Base-by-base conservation (phyloP, 78 protist species). In the Tieghemostelium lacteum region DNA sequence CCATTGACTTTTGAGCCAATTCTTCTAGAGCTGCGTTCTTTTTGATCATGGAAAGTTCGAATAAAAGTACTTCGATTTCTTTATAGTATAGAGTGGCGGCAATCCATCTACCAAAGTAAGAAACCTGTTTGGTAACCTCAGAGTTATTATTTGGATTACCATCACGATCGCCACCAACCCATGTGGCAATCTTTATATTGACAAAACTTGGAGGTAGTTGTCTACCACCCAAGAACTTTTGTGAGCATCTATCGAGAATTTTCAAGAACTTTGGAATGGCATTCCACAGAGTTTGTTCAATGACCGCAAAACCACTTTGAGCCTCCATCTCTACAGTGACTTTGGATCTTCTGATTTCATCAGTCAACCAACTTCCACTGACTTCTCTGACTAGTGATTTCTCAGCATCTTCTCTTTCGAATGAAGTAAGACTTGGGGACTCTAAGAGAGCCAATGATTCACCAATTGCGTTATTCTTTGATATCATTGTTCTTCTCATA, bases 151-250 rank as follows among this genome's bases (percentile, higher is more conserved):
- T n/a, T n/a, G n/a, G n/a, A n/a, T n/a, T n/a, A n/a, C 97, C 97
- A 78, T 96, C 97, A 45, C 97, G 57, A 62, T 96, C 97, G 29
- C 97, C 95, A 22, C 96, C 97, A 34, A 77, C 45, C 97, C 97
- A 96, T 19, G 89, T 60, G 19, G 73, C 72, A 10, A 96, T 37
- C 3, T n/a, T 2, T n/a, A 92, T 29, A 29, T 73, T 85, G 4
- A 61, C 50, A 34, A 87, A 62, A 34, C 45, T 91, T 2, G 74
- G 66, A n/a, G 95, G 97, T 17, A 95, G 77, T 3, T 77, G 69
- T 5, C 24, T 36, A 10, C 6, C 6, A 16, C 49, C 78, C 12
- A 58, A 40, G 17, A 40, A 42, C 8, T 57, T 52, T 3, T 17
- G 31, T 0, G 85, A 75, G 37, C 54, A n/a, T 24, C 77, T 52